A percentile compares a stretch with the other conserved stretches of the same genome.
These are phyloP conservation scores for Chenopodium quinoa DNA, from an alignment of 148 eudicot species.

Conservation along the genomic window DNA sequence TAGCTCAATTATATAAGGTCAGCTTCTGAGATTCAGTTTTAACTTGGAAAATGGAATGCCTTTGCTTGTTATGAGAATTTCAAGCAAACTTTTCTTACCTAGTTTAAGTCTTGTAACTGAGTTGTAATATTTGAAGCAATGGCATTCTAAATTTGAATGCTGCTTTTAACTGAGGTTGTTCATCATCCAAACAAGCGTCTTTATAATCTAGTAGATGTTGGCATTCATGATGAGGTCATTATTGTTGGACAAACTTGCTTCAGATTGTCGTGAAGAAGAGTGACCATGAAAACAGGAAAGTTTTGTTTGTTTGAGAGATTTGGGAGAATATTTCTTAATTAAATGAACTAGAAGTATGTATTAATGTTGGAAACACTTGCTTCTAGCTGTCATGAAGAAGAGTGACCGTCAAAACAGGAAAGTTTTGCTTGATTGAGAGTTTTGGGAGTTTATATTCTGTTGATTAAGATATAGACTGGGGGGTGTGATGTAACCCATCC, in stretches of 20 bases:
- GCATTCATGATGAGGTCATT: background rate
- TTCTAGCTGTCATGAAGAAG: too few relatives aligned
- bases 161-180: background rate
- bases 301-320: background rate
- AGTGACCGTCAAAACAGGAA: too few relatives aligned
- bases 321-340: background rate
- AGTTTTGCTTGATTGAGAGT: too few relatives aligned
- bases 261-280: background rate
- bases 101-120: background rate
- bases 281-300: background rate
- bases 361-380: too few relatives aligned
- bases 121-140: background rate
- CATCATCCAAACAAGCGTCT: background rate
- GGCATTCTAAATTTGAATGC: background rate
- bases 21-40: background rate
- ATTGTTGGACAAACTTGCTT: background rate
- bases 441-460: too few relatives aligned
- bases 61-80: background rate
- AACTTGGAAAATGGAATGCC: background rate
- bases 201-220: background rate
- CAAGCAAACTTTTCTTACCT: background rate
- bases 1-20: background rate
- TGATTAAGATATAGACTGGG: too few relatives aligned
- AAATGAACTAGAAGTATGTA: background rate
- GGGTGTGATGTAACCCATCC: too few relatives aligned